Evolutionary conservation across 495 filamentous ascomycete species (phyloP).

Genomic region (Friedmanniomyces endolithicus): DNA sequence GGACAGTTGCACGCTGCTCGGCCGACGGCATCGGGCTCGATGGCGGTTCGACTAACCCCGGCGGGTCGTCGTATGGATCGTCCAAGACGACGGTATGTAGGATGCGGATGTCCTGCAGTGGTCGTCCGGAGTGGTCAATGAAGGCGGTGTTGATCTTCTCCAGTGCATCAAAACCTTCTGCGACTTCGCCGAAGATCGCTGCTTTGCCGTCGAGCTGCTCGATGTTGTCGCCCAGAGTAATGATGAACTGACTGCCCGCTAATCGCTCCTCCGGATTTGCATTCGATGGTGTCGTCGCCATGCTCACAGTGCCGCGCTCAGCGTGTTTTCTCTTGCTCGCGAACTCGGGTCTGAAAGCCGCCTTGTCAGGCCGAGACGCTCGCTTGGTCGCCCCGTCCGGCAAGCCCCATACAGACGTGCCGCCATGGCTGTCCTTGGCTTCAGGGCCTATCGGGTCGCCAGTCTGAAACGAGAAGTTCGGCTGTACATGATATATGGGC

Average conservation of each 20-base stretch:
- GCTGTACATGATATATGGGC: constrained; percentile 75
- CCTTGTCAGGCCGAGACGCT: constrained; percentile 35
- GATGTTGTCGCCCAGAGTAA: constrained; percentile 75
- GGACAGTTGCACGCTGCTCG: constrained; percentile 77
- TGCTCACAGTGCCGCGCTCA: constrained; percentile 81
- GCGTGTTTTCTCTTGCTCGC: constrained; percentile 74
- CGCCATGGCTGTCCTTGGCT: constrained; percentile 73
- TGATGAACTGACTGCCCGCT: constrained; percentile 78
- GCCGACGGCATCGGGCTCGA: constrained; percentile 70
- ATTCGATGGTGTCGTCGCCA: constrained; percentile 71
- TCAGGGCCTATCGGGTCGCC: constrained; percentile 83
- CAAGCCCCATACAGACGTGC: constrained; percentile 80
- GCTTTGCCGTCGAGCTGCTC: constrained; percentile 84
- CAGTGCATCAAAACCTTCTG: constrained; percentile 81
- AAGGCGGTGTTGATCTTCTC: constrained; percentile 90
- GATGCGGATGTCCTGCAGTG: constrained; percentile 83
- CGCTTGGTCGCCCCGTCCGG: constrained; percentile 44
- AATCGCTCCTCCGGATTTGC: constrained; percentile 68
- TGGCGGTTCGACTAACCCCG: constrained; percentile 59
- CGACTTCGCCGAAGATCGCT: constrained; percentile 87
- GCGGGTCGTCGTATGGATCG: constrained; percentile 73
- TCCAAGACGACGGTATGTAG: constrained; percentile 82
- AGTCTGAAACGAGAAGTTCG: constrained; percentile 87
- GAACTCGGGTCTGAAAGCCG: constrained; percentile 71
- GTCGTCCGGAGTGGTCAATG: constrained; percentile 61